A percentile compares a stretch with the other conserved stretches of the same genome.
Conservation (phyloP, 148 eudicot species). For the Cornus kousa region DNA sequence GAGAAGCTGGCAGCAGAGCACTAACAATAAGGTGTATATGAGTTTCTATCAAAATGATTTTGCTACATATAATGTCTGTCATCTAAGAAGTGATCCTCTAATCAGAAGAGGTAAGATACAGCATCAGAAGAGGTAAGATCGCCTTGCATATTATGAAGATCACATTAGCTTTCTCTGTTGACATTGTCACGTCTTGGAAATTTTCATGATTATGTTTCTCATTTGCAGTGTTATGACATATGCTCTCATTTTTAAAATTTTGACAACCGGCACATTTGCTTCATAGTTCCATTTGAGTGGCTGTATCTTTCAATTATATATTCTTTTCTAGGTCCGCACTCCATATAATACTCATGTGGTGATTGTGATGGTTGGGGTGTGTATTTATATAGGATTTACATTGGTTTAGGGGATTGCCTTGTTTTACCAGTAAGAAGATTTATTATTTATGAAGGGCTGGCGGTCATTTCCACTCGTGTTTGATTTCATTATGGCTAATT, state of each 20-base stretch:
- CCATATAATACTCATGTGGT: no score
- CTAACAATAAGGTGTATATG: neutral
- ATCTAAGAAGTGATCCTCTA: no score
- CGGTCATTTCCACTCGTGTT: no score
- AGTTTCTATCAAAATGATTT: neutral
- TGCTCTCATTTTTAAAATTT: no score
- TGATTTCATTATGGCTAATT: no score
- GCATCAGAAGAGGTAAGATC: neutral
- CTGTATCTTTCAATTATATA: neutral
- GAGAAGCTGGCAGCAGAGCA: neutral
- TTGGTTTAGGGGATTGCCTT: no score
- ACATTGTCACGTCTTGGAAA: no score
- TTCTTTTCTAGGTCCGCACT: neutral
- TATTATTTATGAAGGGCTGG: no score
- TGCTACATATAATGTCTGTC: neutral
- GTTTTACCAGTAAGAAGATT: no score
- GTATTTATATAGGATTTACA: no score
- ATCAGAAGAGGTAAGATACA: no score
- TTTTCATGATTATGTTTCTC: neutral
- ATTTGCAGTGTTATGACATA: neutral
- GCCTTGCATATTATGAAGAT: neutral
- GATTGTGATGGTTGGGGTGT: no score
- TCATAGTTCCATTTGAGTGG: neutral
- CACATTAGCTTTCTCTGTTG: neutral
- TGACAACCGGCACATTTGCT: neutral